A percentile compares a stretch with the other conserved stretches of the same genome.
These are phyloP conservation scores for Protea cynaroides DNA, from an alignment of 164 flowering plant species.

Conservation along the genomic window DNA sequence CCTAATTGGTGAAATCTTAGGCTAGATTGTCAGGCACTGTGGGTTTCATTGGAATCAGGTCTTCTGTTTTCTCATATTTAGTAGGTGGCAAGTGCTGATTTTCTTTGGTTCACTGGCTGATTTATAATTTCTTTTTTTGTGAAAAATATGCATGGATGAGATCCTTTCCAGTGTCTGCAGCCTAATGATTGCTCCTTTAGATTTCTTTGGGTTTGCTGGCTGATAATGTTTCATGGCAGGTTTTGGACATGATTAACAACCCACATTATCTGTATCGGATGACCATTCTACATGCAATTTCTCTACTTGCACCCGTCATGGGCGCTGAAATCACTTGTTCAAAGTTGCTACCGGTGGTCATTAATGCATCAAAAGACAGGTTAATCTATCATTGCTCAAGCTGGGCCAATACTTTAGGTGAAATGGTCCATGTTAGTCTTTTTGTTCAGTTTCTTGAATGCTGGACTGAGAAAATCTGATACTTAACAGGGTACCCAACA, in stretches of 20 bases:
- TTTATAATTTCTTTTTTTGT: no score
- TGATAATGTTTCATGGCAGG: slow-evolving; percentile 33
- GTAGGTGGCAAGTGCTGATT: no score
- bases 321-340: slow-evolving; percentile 90
- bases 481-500: slow-evolving; percentile 71
- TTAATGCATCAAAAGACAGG: slow-evolving; percentile 84
- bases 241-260: slow-evolving; percentile 74
- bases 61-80: no score
- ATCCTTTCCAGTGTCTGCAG: no score
- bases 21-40: no score
- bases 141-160: no score
- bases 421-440: neutral
- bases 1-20: no score
- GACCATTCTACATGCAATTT: slow-evolving; percentile 79
- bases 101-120: no score
- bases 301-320: slow-evolving; percentile 90
- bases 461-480: slow-evolving; percentile 1
- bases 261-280: slow-evolving; percentile 84
- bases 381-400: slow-evolving; percentile 5
- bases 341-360: slow-evolving; percentile 70
- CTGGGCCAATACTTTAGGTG: neutral
- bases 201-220: no score
- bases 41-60: no score
- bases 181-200: no score
- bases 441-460: neutral